phyloP scores from a whole-genome alignment of 2,329 filamentous ascomycete genomes.

The Alternaria ventricosa region DNA sequence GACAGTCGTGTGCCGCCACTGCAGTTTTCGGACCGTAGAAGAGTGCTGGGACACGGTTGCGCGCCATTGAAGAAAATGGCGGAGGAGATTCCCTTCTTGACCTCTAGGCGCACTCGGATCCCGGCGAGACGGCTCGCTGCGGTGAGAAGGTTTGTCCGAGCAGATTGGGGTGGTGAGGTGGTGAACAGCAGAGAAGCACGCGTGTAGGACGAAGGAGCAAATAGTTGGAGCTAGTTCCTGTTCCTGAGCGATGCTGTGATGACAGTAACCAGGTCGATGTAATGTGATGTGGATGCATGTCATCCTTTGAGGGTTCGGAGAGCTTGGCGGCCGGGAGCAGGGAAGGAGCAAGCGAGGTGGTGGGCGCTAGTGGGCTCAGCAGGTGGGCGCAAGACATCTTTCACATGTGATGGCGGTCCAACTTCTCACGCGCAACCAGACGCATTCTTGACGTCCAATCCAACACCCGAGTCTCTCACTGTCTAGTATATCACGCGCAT shows the following conservation, averaged over 20 bases:
- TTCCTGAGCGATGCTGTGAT: background rate
- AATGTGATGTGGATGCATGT: background rate
- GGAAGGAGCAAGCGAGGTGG: conserved; percentile 7
- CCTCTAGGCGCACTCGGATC: background rate
- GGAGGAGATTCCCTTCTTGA: background rate
- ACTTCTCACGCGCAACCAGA: conserved; percentile 4
- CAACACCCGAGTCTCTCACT: background rate
- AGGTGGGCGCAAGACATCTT: background rate
- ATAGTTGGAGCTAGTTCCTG: background rate
- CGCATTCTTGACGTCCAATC: background rate
- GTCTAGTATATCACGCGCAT: background rate
- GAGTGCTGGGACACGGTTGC: background rate
- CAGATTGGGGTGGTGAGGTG: background rate
- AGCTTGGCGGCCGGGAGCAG: background rate
- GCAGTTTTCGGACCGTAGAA: background rate
- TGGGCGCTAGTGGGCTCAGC: conserved; percentile 7
- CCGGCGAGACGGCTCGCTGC: background rate
- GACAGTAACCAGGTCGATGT: background rate
- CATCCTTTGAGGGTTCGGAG: background rate
- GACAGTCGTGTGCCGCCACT: background rate
- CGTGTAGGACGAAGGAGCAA: background rate
- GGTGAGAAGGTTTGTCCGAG: background rate
- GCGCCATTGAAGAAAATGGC: background rate
- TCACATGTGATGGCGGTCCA: conserved; percentile 7
- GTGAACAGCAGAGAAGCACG: background rate